Base-by-base conservation (phyloP, 768 basidiomycete genomes). In the Pholiota conissans region DNA sequence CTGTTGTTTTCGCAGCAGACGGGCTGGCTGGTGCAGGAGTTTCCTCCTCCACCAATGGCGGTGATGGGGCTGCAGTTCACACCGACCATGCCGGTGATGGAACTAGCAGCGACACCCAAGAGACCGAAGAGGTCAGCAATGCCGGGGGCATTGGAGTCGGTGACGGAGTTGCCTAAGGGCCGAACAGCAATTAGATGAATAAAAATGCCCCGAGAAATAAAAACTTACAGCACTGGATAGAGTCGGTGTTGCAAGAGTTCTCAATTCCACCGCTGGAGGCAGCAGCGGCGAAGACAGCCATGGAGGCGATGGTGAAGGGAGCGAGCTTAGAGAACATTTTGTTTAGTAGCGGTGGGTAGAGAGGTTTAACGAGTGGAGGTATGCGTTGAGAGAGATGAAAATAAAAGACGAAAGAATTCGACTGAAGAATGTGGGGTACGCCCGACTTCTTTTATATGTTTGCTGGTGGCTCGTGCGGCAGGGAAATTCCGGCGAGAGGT, bases 271-370 rank as follows among this genome's bases (percentile, higher is more conserved):
- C n/a, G n/a, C n/a, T n/a, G 1, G 14, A 8, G 9, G n/a, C 42
- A 24, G 42, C 42, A 24, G 42, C 42, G 22, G 24, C 42, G 42
- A 45, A 45, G 20, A 45, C 22, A 5, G 42, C 42, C 42, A 45
- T 45, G 10, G 42, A 5, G 42, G 42, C 42, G 24, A 11, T 10
- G 42, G 10, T 11, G 22, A 45, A 45, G 1, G 24, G 6, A 45
- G 42, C 20, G 22, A 45, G 5, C 42, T 45, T 45, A 22, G 67
- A 67, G 68, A 69, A 69, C 71, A 72, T 72, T 28, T 52, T 45
- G 42, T 20, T 65, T 28, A 40, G 48, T 37, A 32, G 49, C 30
- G 50, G 37, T 49, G 48, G 42, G 45, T 52, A 55, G 60, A 55
- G 61, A 46, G 55, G 48, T 46, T 59, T 50, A 32, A 59, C 51